Evolutionary conservation across 2,329 filamentous ascomycete genomes (phyloP), one percentile per base, ranked within the genome.

Genomic region (Talaromyces pinophilus): DNA sequence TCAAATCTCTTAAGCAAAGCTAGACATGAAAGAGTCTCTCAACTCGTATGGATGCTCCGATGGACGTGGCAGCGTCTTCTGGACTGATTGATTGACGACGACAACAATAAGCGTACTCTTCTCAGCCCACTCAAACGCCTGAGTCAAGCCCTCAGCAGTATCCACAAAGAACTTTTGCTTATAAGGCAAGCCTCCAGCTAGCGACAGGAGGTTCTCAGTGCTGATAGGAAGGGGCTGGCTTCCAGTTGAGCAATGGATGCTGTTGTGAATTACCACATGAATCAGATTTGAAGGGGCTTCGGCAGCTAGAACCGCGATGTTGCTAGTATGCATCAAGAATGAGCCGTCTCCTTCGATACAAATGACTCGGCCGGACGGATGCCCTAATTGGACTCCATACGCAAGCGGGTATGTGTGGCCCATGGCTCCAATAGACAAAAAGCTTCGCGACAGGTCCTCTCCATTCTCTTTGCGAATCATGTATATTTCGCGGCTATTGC

Each of bases 401-500:
- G 44, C 59, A 10, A 62, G 59, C 2, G 44, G 22, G 46, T 50
- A 62, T 52, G 59, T 50, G 30, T 62, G 59, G 7, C 59, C 59
- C 59, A 62, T 62, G 19, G 15, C 59, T 44, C 59, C 59, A 15
- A 62, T 62, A 19, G 22, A 38, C 8, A 62, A 40, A 30, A 62
- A 62, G 30, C 48, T 62, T 44, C 15, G 42, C 13, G 42, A 25
- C 8, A 62, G 17, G 8, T 35, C 30, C 19, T 62, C 13, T 13
- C 59, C 59, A 33, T 62, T 62, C 6, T 62, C 30, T 28, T 62
- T 62, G 30, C 42, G 59, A 7, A 62, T 17, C 59, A 62, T 50
- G 25, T 35, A 62, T 25, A 62, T 25, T 30, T 62, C 59, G 25
- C 59, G 59, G 28, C 59, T 50, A 38, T 62, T 62, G 3, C 59